Conservation (phyloP, 2,329 filamentous ascomycete genomes). For the Ceratocystis harringtonii region DNA sequence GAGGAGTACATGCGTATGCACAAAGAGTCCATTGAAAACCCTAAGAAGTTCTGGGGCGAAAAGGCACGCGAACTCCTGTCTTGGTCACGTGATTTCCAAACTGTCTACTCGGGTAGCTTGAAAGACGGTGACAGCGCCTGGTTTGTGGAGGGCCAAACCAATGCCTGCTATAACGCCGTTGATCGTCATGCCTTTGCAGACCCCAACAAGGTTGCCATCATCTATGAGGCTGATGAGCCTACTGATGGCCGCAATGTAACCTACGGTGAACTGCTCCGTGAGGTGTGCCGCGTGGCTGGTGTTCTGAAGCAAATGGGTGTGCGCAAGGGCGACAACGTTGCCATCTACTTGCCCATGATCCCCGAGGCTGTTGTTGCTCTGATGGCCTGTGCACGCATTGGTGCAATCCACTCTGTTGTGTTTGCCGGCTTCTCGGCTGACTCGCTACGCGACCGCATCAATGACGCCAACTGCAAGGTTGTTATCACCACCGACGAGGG, state of each 20-base stretch:
- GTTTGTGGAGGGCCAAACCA: conserved; percentile 88
- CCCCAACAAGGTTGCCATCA: conserved; percentile 86
- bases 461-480: conserved; percentile 79
- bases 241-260: conserved; percentile 76
- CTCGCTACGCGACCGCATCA: conserved; percentile 84
- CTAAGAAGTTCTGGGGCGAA: conserved; percentile 77
- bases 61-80: conserved; percentile 77
- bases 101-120: conserved; percentile 65
- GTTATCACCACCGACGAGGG: conserved; percentile 97
- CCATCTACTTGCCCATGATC: conserved; percentile 97
- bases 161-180: conserved; percentile 94
- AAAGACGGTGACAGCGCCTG: conserved; percentile 72
- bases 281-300: conserved; percentile 79
- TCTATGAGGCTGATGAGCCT: conserved; percentile 94
- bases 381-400: conserved; percentile 80
- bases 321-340: conserved; percentile 91
- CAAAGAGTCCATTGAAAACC: conserved; percentile 77
- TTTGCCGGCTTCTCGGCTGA: conserved; percentile 97
- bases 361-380: conserved; percentile 87
- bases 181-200: conserved; percentile 94
- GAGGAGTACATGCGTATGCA: conserved; percentile 55
- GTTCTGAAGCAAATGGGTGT: conserved; percentile 91
- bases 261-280: conserved; percentile 80
- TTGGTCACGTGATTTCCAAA: conserved; percentile 86
- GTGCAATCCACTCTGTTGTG: conserved; percentile 90